Base-by-base conservation (phyloP, 805 yeast species). In the Candida mattraensis region DNA sequence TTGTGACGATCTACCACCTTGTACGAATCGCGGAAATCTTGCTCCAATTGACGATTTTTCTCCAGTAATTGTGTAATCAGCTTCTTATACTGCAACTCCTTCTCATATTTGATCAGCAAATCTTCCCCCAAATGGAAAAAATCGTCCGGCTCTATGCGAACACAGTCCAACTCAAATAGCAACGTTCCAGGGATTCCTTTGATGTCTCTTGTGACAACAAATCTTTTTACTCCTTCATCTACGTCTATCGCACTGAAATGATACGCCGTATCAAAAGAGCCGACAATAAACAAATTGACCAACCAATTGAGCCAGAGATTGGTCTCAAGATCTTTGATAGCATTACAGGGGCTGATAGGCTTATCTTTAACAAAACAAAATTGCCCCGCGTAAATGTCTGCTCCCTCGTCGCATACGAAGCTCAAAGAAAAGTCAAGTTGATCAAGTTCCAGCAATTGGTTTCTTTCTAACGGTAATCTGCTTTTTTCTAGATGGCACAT, bases 171-270 rank as follows among this genome's bases (percentile, higher is more conserved):
- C 24, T 39, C 44, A 32, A 47, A 42, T 8, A 47, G 15, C 9
- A 44, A 33, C 15, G 29, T 25, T n/a, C 45, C 42, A 3, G 47
- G 28, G 7, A 44, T 32, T 13, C 47, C 47, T n/a, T 28, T 32
- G 6, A 35, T 24, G 19, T 32, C 39, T 22, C 28, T 36, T 11
- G 50, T 42, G 9, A 39, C 43, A 6, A 24, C 35, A 18, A 45
- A 21, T 20, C 17, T 37, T 15, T 26, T 42, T 11, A 30, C 3
- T 16, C 18, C 12, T 6, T 27, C 18, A 3, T 20, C 18, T 8
- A 10, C 13, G 11, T 42, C 42, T 10, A 40, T 15, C 7, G 42
- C 28, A n/a, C 28, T 29, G 24, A 45, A 42, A 4, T 18, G 18
- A 24, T 45, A 45, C 15, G 34, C 35, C 11, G 28, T 26, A 28